Percentiles rank a stretch among this genome's conserved stretches.
phyloP scores from a whole-genome alignment of 768 basidiomycete genomes.

The Kwoniella botswanensis region DNA sequence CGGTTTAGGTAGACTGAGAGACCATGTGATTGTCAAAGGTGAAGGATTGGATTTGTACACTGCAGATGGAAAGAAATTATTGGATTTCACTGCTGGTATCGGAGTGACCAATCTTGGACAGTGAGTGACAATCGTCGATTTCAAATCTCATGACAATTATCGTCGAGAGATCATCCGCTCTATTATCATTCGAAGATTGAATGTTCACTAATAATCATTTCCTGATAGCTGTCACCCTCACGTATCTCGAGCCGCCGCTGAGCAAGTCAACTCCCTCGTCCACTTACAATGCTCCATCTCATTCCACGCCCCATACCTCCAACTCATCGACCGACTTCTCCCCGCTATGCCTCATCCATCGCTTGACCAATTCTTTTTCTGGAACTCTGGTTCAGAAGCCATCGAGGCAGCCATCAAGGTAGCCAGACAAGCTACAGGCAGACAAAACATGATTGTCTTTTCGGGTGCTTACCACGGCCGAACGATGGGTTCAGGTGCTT shows the following conservation, averaged over 20 bases:
- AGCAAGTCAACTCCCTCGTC: slow-evolving; percentile 48
- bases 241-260: slow-evolving; percentile 48
- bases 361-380: slow-evolving; percentile 94
- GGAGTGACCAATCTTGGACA: slow-evolving; percentile 80
- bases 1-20: slow-evolving; percentile 55
- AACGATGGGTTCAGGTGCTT: slow-evolving; percentile 88
- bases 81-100: slow-evolving; percentile 86
- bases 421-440: slow-evolving; percentile 74
- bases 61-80: slow-evolving; percentile 71
- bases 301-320: slow-evolving; percentile 82
- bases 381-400: slow-evolving; percentile 95
- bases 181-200: neutral
- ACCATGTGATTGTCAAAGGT: slow-evolving; percentile 56
- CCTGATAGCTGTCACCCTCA: slow-evolving; percentile 49
- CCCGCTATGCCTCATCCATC: slow-evolving; percentile 90
- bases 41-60: slow-evolving; percentile 73
- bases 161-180: neutral
- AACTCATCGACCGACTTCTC: slow-evolving; percentile 80
- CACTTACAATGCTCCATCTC: slow-evolving; percentile 71
- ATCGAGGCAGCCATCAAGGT: slow-evolving; percentile 89
- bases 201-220: neutral
- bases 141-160: too few relatives aligned
- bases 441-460: slow-evolving; percentile 88
- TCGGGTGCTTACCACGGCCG: slow-evolving; percentile 92
- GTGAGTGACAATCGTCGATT: slow-evolving; percentile 59